Evolutionary conservation across 306 rosid species (phyloP).

Genomic region (Begonia peltatifolia): DNA sequence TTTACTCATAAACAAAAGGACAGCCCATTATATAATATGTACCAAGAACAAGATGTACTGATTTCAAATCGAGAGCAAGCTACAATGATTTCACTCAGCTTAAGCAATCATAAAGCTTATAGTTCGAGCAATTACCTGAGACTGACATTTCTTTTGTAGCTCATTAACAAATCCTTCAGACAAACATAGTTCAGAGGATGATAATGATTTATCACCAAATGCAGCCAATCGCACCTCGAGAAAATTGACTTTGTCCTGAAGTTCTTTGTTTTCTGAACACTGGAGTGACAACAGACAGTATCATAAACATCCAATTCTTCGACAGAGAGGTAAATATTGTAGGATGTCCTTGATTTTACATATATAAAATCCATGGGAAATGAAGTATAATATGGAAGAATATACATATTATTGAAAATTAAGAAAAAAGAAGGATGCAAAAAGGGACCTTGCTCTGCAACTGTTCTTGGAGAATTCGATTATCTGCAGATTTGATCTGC

Average conservation of each 20-base stretch:
- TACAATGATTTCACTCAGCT: too few relatives aligned
- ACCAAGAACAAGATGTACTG: too few relatives aligned
- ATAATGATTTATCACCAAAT: conserved; percentile 22
- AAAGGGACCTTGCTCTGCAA: conserved; percentile 63
- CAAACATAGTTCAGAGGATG: conserved; percentile 25
- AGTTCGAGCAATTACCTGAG: conserved; percentile 41
- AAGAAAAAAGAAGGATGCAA: conserved; percentile 1
- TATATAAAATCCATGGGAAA: conserved; percentile 4
- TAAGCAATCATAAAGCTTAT: conserved; percentile 5
- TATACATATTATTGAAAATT: background rate
- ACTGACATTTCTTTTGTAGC: conserved; percentile 72
- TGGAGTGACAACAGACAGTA: conserved; percentile 11
- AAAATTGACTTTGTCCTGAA: conserved; percentile 52
- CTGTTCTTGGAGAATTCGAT: conserved; percentile 92
- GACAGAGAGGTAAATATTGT: too few relatives aligned
- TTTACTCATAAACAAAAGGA: too few relatives aligned
- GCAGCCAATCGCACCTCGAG: conserved; percentile 56
- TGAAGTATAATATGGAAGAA: conserved; percentile 5
- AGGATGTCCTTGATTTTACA: too few relatives aligned
- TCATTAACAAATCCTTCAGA: conserved; percentile 41
- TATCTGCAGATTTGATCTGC: conserved; percentile 94
- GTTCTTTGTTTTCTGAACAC: conserved; percentile 68
- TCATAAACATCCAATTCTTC: too few relatives aligned
- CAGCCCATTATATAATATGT: too few relatives aligned
- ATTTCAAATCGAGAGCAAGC: too few relatives aligned